Base-by-base conservation (phyloP, 2,329 filamentous ascomycete species). In the Xylaria sp. region DNA sequence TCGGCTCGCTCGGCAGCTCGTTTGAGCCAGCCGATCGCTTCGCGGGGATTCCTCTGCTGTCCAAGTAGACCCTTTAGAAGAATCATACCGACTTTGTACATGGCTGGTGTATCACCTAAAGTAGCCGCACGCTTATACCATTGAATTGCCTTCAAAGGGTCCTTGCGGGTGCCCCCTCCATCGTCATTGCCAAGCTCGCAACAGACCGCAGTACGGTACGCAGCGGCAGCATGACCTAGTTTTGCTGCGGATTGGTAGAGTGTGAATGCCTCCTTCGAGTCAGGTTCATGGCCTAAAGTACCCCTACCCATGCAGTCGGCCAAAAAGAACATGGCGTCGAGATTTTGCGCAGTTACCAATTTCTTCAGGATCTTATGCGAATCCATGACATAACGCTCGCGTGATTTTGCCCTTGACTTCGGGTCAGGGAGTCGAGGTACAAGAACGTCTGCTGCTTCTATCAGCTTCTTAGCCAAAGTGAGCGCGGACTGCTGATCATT, bases 61-160 rank as follows among this genome's bases (percentile, higher is more conserved):
- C 94, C 94, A n/a, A 99, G 86, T 31, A 98, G 84, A 11, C 95
- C 96, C 79, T 98, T 98, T 61, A 98, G 87, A 68, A 93, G 83
- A 71, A 99, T 97, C 90, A 97, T 97, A 65, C 96, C 96, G 80
- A 98, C 89, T 80, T 99, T 99, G 83, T 97, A 99, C 93, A 98
- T 97, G 33, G 94, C 96, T 0, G 95, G 92, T 1, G 92, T 91
- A 75, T 99, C 95, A 2, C 96, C 95, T 2, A 98, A 84, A 13
- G 91, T 91, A 11, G 96, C 95, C 6, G 96, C 94, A 49, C 94
- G 92, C 78, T 95, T 94, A 80, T 99, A 99, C 96, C 96, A 99
- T 78, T 98, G 95, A 22, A 98, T 94, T 1, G 96, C 95, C 80
- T 98, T 98, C 71, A 95, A 81, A 0, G 93, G 93, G 75, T 99